phyloP scores from a whole-genome alignment of 768 basidiomycete genomes.

The Mycena belliarum region DNA sequence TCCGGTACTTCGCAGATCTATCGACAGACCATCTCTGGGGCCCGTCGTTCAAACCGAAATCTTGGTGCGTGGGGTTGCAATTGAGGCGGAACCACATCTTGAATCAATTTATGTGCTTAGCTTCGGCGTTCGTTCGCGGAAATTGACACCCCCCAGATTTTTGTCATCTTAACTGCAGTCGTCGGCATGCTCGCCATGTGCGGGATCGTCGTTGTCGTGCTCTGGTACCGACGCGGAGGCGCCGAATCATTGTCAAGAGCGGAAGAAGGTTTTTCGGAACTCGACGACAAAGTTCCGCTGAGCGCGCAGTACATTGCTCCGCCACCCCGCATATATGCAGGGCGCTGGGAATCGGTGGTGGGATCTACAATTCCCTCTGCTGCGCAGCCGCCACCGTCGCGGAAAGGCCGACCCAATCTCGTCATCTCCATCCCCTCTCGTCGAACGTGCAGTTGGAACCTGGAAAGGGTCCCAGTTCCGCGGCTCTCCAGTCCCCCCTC shows the following conservation, averaged over 20 bases:
- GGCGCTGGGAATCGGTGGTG: background rate
- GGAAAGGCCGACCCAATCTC: background rate
- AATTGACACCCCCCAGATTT: background rate
- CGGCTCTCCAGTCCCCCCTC: conserved; percentile 15
- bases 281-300: background rate
- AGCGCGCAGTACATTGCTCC: conserved; percentile 3
- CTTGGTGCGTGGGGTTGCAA: background rate
- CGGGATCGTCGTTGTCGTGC: background rate
- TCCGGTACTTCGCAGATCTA: background rate
- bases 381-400: background rate
- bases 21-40: background rate
- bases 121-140: background rate
- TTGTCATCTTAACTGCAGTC: background rate
- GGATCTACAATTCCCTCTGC: background rate
- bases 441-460: background rate
- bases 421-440: background rate
- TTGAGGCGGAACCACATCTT: background rate
- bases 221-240: background rate
- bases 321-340: background rate
- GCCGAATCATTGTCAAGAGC: background rate
- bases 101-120: background rate
- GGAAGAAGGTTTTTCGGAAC: background rate
- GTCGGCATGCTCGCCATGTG: background rate
- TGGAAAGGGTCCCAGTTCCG: conserved; percentile 14
- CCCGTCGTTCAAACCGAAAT: background rate